Evolutionary conservation across 768 basidiomycete genomes (phyloP).

Genomic region (Auricularia auricula-judae): DNA sequence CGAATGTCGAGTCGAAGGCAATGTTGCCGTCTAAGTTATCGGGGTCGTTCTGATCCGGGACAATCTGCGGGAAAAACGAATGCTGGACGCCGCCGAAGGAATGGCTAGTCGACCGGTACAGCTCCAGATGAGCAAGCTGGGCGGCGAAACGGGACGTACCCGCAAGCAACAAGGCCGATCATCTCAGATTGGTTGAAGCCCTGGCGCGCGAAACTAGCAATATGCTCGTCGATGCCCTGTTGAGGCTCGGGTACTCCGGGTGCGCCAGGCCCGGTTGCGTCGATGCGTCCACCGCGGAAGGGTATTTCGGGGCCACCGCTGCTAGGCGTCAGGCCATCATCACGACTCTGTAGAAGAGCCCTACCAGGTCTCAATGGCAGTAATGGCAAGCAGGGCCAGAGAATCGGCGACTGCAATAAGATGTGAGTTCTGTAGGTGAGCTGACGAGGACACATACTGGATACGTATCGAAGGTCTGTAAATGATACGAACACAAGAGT

Average conservation of each 20-base stretch:
- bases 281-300: slow-evolving; percentile 32
- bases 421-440: background rate
- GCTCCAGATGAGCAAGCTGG: background rate
- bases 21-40: background rate
- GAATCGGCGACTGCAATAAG: slow-evolving; percentile 30
- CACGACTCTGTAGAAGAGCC: background rate
- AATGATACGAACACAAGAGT: too few species aligned
- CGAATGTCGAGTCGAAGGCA: slow-evolving; percentile 3
- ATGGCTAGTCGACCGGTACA: background rate
- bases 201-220: slow-evolving; percentile 28
- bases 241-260: slow-evolving; percentile 34
- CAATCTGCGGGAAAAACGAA: slow-evolving; percentile 32
- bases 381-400: slow-evolving; percentile 29
- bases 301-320: slow-evolving; percentile 34
- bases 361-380: slow-evolving; percentile 28
- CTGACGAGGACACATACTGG: slow-evolving; percentile 13
- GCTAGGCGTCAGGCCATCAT: background rate
- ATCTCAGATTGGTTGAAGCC: slow-evolving; percentile 35
- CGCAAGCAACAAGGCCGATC: slow-evolving; percentile 41
- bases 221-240: slow-evolving; percentile 28
- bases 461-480: slow-evolving; percentile 22
- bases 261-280: slow-evolving; percentile 27
- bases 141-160: slow-evolving; percentile 8
- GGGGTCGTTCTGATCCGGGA: slow-evolving; percentile 9
- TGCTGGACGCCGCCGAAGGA: slow-evolving; percentile 26